A percentile compares a stretch with the other conserved stretches of the same genome.
These are phyloP conservation scores for Russula ochroleuca DNA, from an alignment of 768 basidiomycete species.

Conservation along the genomic window DNA sequence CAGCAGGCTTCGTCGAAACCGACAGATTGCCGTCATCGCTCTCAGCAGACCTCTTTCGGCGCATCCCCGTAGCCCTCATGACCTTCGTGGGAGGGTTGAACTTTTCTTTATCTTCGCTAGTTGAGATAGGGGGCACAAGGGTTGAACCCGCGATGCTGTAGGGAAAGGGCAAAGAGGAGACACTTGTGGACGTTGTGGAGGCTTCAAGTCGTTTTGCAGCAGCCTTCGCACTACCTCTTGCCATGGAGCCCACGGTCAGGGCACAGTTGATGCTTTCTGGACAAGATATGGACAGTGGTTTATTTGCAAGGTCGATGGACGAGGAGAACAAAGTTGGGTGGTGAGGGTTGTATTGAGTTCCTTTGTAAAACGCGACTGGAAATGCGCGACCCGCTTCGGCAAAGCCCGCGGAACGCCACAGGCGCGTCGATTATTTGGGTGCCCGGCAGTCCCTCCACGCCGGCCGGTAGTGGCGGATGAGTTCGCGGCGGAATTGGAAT, in stretches of 20 bases:
- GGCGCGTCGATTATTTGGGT: constrained; percentile 11
- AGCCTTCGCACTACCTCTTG: constrained; percentile 4
- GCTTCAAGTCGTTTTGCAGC: constrained; percentile 7
- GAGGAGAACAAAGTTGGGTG: background rate
- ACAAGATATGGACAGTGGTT: constrained; percentile 12
- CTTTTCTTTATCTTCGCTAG: constrained; percentile 21
- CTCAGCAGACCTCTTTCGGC: constrained; percentile 27
- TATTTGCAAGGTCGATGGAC: constrained; percentile 15
- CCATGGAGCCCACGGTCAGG: background rate
- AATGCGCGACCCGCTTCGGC: constrained; percentile 11
- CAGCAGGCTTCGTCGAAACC: constrained; percentile 20
- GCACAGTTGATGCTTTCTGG: constrained; percentile 1
- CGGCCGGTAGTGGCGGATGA: background rate
- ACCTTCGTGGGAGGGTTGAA: constrained; percentile 26
- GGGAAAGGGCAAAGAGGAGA: constrained; percentile 18
- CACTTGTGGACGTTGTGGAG: constrained; percentile 19
- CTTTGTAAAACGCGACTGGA: background rate
- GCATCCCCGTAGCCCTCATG: constrained; percentile 15
- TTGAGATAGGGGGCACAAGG: constrained; percentile 20
- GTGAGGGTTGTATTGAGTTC: background rate
- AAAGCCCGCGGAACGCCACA: constrained; percentile 18
- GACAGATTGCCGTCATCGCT: constrained; percentile 41
- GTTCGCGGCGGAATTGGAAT: background rate
- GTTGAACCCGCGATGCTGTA: constrained; percentile 24
- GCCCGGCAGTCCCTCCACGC: background rate